A percentile compares a stretch with the other conserved stretches of the same genome.
Evolutionary conservation across 1,139 yeast species (phyloP).

Genomic region (Yamadazyma dendronema): DNA sequence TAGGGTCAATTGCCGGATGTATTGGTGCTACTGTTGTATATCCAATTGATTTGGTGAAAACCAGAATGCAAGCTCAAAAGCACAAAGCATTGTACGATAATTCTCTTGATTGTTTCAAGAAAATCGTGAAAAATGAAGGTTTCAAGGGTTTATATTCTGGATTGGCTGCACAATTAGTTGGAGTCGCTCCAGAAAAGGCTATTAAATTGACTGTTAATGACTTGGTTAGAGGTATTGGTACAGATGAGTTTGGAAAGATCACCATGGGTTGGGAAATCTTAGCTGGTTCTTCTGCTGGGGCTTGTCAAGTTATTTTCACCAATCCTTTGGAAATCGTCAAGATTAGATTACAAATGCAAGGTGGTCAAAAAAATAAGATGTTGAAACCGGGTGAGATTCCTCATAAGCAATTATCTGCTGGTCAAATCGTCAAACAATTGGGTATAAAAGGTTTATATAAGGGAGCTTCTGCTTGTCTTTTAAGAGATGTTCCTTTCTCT

Average conservation of each 20-base stretch:
- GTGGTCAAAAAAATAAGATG: slow-evolving; percentile 52
- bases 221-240: slow-evolving; percentile 71
- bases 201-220: slow-evolving; percentile 95
- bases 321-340: slow-evolving; percentile 96
- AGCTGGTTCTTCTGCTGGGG: slow-evolving; percentile 96
- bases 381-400: slow-evolving; percentile 46
- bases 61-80: slow-evolving; percentile 96
- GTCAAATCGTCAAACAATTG: slow-evolving; percentile 71
- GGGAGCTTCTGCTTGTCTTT: slow-evolving; percentile 88
- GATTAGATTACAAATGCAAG: slow-evolving; percentile 93
- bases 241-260: slow-evolving; percentile 58
- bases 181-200: slow-evolving; percentile 98
- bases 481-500: slow-evolving; percentile 95
- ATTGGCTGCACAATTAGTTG: slow-evolving; percentile 88
- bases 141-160: slow-evolving; percentile 90
- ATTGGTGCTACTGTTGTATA: slow-evolving; percentile 98
- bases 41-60: slow-evolving; percentile 94
- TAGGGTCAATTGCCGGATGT: slow-evolving; percentile 96
- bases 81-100: slow-evolving; percentile 70
- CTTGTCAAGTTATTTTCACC: slow-evolving; percentile 93
- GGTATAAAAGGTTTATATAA: slow-evolving; percentile 86
- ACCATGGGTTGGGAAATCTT: slow-evolving; percentile 70
- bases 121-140: slow-evolving; percentile 78
- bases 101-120: slow-evolving; percentile 82
- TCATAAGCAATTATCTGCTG: slow-evolving; percentile 54